Conservation (phyloP, 140 eudicot genomes). For the Cichorium intybus region DNA sequence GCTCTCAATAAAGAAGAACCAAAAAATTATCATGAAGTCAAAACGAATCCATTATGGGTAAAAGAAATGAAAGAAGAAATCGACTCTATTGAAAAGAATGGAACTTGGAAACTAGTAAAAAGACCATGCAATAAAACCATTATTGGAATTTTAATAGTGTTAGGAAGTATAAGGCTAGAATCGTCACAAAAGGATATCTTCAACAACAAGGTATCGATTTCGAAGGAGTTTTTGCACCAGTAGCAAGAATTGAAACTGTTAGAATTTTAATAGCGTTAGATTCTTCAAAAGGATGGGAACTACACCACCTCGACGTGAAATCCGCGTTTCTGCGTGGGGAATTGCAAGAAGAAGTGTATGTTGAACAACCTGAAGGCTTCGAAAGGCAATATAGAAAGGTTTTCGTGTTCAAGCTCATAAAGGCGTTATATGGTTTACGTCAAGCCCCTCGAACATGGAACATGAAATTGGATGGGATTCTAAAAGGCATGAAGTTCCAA, state of each 20-base stretch:
- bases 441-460: slow-evolving; percentile 3
- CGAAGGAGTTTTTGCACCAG: too few relatives aligned
- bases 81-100: background rate
- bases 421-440: background rate
- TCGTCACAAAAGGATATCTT: too few relatives aligned
- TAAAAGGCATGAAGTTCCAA: background rate
- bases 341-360: slow-evolving; percentile 5
- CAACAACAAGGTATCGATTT: too few relatives aligned
- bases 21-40: too few relatives aligned
- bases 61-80: background rate
- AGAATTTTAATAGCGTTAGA: background rate
- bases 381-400: background rate
- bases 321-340: too few relatives aligned
- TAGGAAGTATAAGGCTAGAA: too few relatives aligned
- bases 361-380: background rate
- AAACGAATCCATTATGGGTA: background rate
- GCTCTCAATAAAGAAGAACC: too few relatives aligned
- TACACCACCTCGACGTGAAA: slow-evolving; percentile 5
- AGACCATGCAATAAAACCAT: background rate
- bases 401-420: background rate
- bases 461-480: background rate
- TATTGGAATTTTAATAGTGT: too few relatives aligned
- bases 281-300: background rate
- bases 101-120: background rate
- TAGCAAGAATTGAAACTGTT: too few relatives aligned